These are phyloP conservation scores for Chytriomyces hyalinus DNA, from an alignment of 192 early-diverging fungal species.

Conservation along the genomic window DNA sequence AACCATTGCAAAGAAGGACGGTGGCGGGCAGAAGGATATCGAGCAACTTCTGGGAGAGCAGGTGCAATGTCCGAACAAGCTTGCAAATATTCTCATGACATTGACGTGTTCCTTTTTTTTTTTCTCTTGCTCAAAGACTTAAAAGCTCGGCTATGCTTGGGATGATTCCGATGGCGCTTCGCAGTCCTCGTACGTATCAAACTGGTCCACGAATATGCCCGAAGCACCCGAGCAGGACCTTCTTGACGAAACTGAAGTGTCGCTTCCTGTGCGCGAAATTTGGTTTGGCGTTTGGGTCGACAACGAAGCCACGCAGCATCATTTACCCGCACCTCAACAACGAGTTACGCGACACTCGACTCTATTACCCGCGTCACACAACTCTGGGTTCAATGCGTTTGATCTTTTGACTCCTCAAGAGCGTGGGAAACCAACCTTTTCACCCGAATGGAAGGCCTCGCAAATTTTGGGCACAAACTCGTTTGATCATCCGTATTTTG, in stretches of 20 bases:
- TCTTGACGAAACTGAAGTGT: background rate
- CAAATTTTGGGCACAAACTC: slow-evolving; percentile 29
- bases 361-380: slow-evolving; percentile 5
- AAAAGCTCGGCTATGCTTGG: background rate
- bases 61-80: background rate
- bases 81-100: background rate
- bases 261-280: slow-evolving; percentile 16
- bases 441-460: slow-evolving; percentile 34
- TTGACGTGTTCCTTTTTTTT: background rate
- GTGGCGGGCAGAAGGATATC: background rate
- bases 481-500: slow-evolving; percentile 31
- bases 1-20: background rate
- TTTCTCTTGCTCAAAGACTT: too few relatives aligned
- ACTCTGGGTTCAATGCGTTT: slow-evolving; percentile 17
- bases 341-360: background rate
- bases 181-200: background rate
- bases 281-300: slow-evolving; percentile 33
- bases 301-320: slow-evolving; percentile 29
- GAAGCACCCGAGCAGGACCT: background rate
- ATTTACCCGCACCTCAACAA: background rate
- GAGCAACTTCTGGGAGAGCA: background rate
- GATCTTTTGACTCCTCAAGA: slow-evolving; percentile 8
- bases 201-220: slow-evolving; percentile 28
- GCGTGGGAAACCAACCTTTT: slow-evolving; percentile 29
- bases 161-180: background rate